These are phyloP conservation scores for Blastocystis sp. DNA, from an alignment of 352 stramenopile genomes.

Conservation along the genomic window DNA sequence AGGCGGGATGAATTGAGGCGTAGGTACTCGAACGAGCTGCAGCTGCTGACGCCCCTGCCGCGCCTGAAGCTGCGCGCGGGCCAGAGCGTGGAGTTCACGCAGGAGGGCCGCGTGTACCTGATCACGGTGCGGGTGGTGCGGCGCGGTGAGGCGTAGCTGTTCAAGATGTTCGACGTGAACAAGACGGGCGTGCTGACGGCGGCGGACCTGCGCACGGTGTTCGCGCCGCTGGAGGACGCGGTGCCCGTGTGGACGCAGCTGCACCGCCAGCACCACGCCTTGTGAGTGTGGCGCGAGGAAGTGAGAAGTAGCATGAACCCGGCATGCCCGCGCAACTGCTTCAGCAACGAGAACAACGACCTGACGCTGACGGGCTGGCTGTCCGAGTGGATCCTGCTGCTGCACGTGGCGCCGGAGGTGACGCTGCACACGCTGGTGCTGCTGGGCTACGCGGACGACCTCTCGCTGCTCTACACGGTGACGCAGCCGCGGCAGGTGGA, in stretches of 20 bases:
- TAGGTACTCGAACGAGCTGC: slow-evolving; percentile 25
- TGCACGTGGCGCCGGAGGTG: background rate
- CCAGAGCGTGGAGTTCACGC: slow-evolving; percentile 55
- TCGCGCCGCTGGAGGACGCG: background rate
- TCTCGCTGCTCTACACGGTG: slow-evolving; percentile 27
- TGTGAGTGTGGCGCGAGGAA: background rate
- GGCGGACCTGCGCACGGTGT: background rate
- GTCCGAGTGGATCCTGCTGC: slow-evolving; percentile 36
- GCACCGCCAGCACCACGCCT: background rate
- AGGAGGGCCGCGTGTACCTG: slow-evolving; percentile 7
- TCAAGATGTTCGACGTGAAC: slow-evolving; percentile 2
- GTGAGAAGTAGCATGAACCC: slow-evolving; percentile 40
- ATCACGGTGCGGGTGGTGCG: background rate
- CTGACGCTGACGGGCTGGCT: slow-evolving; percentile 42
- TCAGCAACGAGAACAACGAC: slow-evolving; percentile 50
- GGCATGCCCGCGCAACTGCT: slow-evolving; percentile 26
- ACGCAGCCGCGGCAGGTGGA: slow-evolving; percentile 48
- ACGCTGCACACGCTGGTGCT: slow-evolving; percentile 31
- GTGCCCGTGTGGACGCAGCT: slow-evolving; percentile 20
- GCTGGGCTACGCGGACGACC: slow-evolving; percentile 38
- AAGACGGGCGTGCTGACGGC: slow-evolving; percentile 35
- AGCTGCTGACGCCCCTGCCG: background rate
- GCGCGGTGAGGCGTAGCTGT: slow-evolving; percentile 13
- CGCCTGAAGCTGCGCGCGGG: background rate
- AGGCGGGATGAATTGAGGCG: background rate